Conservation (phyloP, 2,329 filamentous ascomycete species). For the Diaporthe longicolla region DNA sequence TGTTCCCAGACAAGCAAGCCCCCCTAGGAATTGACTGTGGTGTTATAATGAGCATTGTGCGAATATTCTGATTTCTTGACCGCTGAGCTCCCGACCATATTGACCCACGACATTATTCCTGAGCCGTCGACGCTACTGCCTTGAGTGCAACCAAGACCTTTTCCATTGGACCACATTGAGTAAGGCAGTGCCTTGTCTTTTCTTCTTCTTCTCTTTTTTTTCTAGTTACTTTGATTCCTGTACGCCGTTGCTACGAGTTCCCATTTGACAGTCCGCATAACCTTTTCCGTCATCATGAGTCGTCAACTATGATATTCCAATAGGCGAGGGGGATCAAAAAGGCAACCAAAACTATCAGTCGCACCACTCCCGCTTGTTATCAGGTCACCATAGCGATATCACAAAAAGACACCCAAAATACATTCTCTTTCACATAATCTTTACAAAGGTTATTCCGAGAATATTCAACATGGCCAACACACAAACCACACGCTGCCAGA, state of each 20-base stretch:
- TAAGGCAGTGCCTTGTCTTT: not conserved
- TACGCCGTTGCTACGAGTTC: not conserved
- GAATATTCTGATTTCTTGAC: not conserved
- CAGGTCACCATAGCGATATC: not conserved
- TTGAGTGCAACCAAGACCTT: not conserved
- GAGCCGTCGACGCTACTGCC: not conserved
- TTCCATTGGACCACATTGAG: not conserved
- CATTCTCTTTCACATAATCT: not conserved
- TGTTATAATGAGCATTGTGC: conserved; percentile 2
- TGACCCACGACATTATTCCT: not conserved
- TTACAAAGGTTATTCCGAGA: not conserved
- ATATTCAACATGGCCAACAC: not conserved
- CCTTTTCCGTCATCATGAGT: not conserved
- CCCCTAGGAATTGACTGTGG: not conserved
- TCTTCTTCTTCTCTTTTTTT: not conserved
- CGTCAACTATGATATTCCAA: not conserved
- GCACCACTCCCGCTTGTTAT: not conserved
- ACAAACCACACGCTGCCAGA: not conserved
- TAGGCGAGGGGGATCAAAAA: not conserved
- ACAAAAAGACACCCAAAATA: not conserved
- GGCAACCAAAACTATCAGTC: not conserved
- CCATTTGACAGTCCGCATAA: not conserved
- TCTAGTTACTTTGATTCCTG: not conserved
- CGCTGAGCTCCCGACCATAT: not conserved
- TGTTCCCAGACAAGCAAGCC: not conserved